A percentile compares a stretch with the other conserved stretches of the same genome.
phyloP scores from a whole-genome alignment of 148 eudicot genomes.

The Vaccinium vitisidaea region DNA sequence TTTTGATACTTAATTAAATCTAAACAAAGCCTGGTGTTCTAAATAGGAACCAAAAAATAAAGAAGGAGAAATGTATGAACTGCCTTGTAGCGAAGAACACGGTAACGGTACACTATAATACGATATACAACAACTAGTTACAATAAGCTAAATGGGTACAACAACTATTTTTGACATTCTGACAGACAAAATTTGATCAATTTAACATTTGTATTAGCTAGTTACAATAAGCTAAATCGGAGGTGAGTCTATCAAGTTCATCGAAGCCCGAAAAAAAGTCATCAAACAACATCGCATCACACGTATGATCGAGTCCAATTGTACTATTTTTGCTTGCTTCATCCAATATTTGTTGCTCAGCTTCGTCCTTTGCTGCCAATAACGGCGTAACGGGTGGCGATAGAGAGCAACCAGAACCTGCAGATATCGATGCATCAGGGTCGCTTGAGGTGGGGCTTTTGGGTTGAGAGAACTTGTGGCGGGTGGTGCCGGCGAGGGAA shows the following conservation, averaged over 20 bases:
- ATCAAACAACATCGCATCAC: conserved; percentile 16
- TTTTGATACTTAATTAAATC: no score
- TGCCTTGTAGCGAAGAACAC: no score
- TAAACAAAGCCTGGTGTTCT: no score
- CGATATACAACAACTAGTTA: no score
- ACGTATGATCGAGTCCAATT: background rate
- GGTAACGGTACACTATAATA: no score
- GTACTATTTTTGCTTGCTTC: background rate
- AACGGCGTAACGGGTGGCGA: background rate
- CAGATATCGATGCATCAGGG: background rate
- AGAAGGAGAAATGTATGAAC: no score
- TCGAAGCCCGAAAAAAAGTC: conserved; percentile 26
- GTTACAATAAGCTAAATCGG: background rate
- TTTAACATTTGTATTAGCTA: no score
- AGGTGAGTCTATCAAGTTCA: conserved; percentile 12
- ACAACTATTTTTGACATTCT: no score
- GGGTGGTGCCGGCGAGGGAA: conserved; percentile 64
- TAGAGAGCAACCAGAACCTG: background rate
- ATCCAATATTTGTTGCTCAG: background rate
- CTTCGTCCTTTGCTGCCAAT: background rate
- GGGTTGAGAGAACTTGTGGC: conserved; percentile 27
- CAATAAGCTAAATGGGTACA: no score
- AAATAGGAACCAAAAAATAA: no score
- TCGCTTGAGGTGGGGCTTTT: conserved; percentile 11
- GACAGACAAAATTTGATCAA: no score